Evolutionary conservation across 148 eudicot genomes (phyloP).

Genomic region (Spergularia marina): DNA sequence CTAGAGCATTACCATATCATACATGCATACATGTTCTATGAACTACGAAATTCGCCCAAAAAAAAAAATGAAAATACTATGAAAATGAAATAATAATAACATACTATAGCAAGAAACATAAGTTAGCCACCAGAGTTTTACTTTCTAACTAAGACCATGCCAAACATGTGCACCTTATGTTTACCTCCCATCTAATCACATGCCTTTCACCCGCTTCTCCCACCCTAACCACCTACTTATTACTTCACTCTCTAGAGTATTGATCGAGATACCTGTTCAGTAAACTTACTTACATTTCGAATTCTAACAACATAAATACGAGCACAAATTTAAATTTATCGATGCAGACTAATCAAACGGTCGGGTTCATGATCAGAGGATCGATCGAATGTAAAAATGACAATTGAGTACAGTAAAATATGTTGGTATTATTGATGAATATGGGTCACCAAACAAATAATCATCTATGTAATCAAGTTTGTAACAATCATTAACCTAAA

Average conservation of each 20-base stretch:
- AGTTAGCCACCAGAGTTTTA: not conserved
- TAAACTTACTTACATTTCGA: too few relatives aligned
- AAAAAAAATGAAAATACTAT: too few relatives aligned
- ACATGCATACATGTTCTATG: not conserved
- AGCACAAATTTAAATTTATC: too few relatives aligned
- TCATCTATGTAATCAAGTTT: not conserved
- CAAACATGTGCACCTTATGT: conserved; percentile 29
- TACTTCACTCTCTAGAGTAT: too few relatives aligned
- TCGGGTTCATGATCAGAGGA: not conserved
- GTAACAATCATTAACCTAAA: not conserved
- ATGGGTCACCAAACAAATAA: not conserved
- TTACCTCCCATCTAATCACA: not conserved
- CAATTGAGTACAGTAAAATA: not conserved
- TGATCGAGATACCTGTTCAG: too few relatives aligned
- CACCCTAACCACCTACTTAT: not conserved
- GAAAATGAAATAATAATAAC: too few relatives aligned
- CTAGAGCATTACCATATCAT: not conserved
- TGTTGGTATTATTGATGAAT: not conserved
- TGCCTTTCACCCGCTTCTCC: not conserved
- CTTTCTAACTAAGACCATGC: conserved; percentile 25
- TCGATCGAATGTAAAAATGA: not conserved
- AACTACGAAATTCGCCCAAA: not conserved
- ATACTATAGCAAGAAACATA: too few relatives aligned
- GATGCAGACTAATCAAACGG: not conserved
- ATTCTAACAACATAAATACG: too few relatives aligned